phyloP scores from a whole-genome alignment of 2,329 filamentous ascomycete species.

The Botryotinia globosa region DNA sequence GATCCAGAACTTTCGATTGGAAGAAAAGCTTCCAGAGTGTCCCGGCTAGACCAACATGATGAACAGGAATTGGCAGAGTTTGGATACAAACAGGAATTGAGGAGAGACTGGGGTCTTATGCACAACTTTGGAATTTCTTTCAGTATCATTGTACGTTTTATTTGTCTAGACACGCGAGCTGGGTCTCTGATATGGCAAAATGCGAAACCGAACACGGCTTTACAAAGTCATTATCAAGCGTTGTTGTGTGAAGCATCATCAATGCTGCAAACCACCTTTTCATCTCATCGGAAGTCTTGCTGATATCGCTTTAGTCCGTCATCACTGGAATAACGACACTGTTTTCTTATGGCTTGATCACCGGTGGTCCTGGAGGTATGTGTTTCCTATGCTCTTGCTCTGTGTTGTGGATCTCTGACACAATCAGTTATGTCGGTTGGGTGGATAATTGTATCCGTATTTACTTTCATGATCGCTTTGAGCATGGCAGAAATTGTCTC shows the following conservation, averaged over 20 bases:
- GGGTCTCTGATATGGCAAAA: neutral
- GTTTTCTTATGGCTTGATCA: slow-evolving; percentile 54
- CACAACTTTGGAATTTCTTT: slow-evolving; percentile 63
- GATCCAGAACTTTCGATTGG: slow-evolving; percentile 21
- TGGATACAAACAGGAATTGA: slow-evolving; percentile 59
- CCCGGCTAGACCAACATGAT: slow-evolving; percentile 39
- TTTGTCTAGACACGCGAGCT: neutral
- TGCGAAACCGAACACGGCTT: neutral
- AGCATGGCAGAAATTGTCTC: slow-evolving; percentile 60
- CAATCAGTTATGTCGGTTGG: slow-evolving; percentile 50
- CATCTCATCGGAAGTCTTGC: neutral
- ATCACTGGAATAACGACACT: slow-evolving; percentile 59
- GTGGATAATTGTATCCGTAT: slow-evolving; percentile 55
- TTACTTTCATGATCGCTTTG: slow-evolving; percentile 53
- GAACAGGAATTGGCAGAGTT: slow-evolving; percentile 53
- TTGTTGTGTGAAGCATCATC: neutral
- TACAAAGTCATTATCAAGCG: neutral
- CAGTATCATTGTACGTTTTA: slow-evolving; percentile 54
- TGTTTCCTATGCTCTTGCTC: slow-evolving; percentile 25
- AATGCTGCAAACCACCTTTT: neutral
- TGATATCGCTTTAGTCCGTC: slow-evolving; percentile 47
- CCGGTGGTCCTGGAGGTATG: slow-evolving; percentile 55
- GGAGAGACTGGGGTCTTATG: slow-evolving; percentile 55
- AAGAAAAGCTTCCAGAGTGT: slow-evolving; percentile 18
- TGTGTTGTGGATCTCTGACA: neutral